Evolutionary conservation across 2,329 filamentous ascomycete genomes (phyloP).

Genomic region (Aspergillus proliferans): DNA sequence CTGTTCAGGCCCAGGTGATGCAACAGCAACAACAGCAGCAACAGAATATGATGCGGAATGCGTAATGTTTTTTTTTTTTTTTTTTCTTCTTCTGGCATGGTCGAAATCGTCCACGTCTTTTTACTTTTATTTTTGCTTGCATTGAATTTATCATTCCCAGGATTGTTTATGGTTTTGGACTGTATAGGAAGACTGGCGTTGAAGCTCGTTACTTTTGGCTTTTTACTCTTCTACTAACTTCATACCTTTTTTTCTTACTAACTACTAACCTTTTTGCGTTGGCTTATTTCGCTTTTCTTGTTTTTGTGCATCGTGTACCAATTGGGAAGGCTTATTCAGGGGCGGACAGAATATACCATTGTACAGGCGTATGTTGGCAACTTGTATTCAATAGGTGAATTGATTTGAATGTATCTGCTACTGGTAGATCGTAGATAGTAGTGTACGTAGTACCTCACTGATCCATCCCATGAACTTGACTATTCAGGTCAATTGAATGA

Average conservation of each 20-base stretch:
- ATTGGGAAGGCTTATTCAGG: slow-evolving; percentile 12
- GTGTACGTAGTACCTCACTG: no score
- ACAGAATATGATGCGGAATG: slow-evolving; percentile 39
- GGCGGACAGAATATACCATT: background rate
- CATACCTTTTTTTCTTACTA: slow-evolving; percentile 1
- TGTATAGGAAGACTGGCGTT: slow-evolving; percentile 25
- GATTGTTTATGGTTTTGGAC: slow-evolving; percentile 9
- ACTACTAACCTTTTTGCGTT: slow-evolving; percentile 1
- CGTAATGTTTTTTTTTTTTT: slow-evolving; percentile 19
- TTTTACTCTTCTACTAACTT: slow-evolving; percentile 1
- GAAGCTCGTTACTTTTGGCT: slow-evolving; percentile 7
- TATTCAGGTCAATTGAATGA: no score
- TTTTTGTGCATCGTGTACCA: slow-evolving; percentile 20
- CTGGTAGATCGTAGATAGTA: no score
- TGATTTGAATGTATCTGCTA: background rate
- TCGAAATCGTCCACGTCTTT: background rate
- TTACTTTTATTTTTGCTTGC: slow-evolving; percentile 2
- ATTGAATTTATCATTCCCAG: slow-evolving; percentile 1
- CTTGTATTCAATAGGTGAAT: background rate
- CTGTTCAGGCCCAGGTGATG: slow-evolving; percentile 27
- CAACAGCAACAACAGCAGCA: slow-evolving; percentile 23
- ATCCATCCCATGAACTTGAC: no score
- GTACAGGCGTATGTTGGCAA: background rate
- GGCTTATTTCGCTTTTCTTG: slow-evolving; percentile 15
- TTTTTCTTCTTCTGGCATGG: background rate